Base-by-base conservation (phyloP, 176 grass and related monocot species). In the Eleusine coracana region DNA sequence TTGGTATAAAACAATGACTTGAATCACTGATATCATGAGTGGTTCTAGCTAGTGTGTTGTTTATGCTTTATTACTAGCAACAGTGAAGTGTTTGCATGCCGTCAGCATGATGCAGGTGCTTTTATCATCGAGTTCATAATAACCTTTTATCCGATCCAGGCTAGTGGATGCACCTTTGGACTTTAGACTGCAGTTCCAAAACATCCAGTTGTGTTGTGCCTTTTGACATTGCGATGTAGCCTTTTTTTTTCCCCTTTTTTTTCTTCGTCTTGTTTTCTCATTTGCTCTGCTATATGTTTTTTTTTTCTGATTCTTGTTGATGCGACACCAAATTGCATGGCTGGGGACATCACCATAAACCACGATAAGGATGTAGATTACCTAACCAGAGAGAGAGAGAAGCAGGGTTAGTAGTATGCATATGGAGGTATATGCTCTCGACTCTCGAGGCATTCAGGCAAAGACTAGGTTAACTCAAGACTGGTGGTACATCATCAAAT, bases 331-430 rank as follows among this genome's bases (percentile, higher is more conserved):
- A 12, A 18, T 71, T 89, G 65, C 27, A 59, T 81, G 37, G 85
- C 62, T 56, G 66, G 36, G 13, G 64, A 21, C 71, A 13, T 76
- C 77, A 62, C 52, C 44, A 9, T 1, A 63, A 37, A 81, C 17
- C 34, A 89, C 70, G 82, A 80, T 52, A 70, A 17, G 54, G 76
- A 76, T 60, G 82, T 76, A 81, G 77, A 63, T 85, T 76, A 85
- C 87, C 82, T 81, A 89, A 85, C 12, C 3, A 5, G 5, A 16
- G 52, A 16, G 18, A 4, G 50, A 34, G 31, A 34, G 31, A 4
- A 14, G 50, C 15, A 17, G 15, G 49, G 50, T 52, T 52, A 52
- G 15, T 13, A 34, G 8, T 49, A 49, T 12, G 16, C 31, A 11
- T 46, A 46, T 46, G 10, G 44, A 10, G 44, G 44, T 46, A 34